phyloP scores from a whole-genome alignment of 2,329 filamentous ascomycete species.

The Paracorniculantispora psalliotae region DNA sequence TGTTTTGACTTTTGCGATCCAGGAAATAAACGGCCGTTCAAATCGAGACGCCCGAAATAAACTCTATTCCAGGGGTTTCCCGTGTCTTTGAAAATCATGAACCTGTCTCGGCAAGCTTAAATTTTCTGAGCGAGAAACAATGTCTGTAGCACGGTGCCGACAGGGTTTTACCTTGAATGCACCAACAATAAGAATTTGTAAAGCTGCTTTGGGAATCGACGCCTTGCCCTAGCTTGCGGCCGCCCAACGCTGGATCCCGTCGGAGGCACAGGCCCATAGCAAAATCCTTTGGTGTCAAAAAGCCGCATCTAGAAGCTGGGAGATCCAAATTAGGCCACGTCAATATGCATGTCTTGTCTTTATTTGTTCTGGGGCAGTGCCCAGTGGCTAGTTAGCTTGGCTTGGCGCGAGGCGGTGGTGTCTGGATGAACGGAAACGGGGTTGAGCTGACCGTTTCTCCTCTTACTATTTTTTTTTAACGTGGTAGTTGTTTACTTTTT shows the following conservation, averaged over 20 bases:
- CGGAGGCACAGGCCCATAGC: neutral
- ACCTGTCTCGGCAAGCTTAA: neutral
- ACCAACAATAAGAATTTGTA: neutral
- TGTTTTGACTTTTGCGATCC: neutral
- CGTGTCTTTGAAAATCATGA: neutral
- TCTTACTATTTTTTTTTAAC: neutral
- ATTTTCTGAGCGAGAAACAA: neutral
- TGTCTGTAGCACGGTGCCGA: neutral
- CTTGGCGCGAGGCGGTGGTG: neutral
- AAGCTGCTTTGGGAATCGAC: neutral
- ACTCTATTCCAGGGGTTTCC: neutral
- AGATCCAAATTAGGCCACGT: neutral
- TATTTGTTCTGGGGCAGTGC: neutral
- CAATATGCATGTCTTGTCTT: conserved; percentile 3
- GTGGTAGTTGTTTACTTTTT: neutral
- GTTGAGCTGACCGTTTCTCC: neutral
- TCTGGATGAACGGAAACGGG: neutral
- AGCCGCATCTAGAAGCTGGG: neutral
- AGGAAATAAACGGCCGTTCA: neutral
- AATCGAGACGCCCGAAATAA: neutral
- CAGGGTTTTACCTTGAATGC: neutral
- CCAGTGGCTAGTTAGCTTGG: neutral
- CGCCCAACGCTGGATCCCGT: neutral
- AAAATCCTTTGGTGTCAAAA: neutral
- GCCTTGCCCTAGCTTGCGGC: neutral